Percentiles rank a stretch among this genome's conserved stretches.
phyloP scores from a whole-genome alignment of 208 protist genomes.

The Crithidia expoeki region DNA sequence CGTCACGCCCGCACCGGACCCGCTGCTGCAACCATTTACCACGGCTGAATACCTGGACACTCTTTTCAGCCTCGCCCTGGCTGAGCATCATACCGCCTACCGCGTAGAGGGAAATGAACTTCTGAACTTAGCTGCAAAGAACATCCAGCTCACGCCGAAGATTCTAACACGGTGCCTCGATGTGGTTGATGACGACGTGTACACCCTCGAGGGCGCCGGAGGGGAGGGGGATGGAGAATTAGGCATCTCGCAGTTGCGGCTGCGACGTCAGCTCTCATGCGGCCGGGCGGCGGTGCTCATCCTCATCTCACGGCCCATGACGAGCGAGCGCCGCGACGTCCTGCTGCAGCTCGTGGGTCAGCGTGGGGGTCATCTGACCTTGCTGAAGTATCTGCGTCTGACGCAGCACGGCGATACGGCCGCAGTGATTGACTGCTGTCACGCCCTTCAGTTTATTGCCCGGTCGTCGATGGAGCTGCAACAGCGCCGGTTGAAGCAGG shows the following conservation, averaged over 20 bases:
- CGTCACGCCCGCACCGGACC: slow-evolving; percentile 8
- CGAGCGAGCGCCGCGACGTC: slow-evolving; percentile 38
- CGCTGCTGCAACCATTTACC: slow-evolving; percentile 38
- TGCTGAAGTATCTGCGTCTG: slow-evolving; percentile 82
- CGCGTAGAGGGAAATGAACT: slow-evolving; percentile 84
- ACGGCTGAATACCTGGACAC: slow-evolving; percentile 51
- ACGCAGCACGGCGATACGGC: slow-evolving; percentile 55
- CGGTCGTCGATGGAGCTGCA: slow-evolving; percentile 48
- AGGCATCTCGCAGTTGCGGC: slow-evolving; percentile 12
- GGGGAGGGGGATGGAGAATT: slow-evolving; percentile 28
- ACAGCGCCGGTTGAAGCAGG: slow-evolving; percentile 17
- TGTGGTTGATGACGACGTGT: slow-evolving; percentile 71
- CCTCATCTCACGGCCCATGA: slow-evolving; percentile 60
- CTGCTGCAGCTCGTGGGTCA: slow-evolving; percentile 61
- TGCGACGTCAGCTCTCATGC: slow-evolving; percentile 62
- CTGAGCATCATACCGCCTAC: slow-evolving; percentile 56
- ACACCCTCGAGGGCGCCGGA: slow-evolving; percentile 41
- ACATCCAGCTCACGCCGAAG: slow-evolving; percentile 62
- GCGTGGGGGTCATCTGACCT: slow-evolving; percentile 68
- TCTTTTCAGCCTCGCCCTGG: slow-evolving; percentile 64
- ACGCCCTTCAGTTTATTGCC: slow-evolving; percentile 68
- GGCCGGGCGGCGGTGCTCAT: slow-evolving; percentile 72
- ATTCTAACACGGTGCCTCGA: slow-evolving; percentile 79
- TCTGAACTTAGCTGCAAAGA: slow-evolving; percentile 67
- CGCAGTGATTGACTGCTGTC: slow-evolving; percentile 70